phyloP scores from a whole-genome alignment of 371 early-diverging fungal genomes.

The Mortierella sp. region DNA sequence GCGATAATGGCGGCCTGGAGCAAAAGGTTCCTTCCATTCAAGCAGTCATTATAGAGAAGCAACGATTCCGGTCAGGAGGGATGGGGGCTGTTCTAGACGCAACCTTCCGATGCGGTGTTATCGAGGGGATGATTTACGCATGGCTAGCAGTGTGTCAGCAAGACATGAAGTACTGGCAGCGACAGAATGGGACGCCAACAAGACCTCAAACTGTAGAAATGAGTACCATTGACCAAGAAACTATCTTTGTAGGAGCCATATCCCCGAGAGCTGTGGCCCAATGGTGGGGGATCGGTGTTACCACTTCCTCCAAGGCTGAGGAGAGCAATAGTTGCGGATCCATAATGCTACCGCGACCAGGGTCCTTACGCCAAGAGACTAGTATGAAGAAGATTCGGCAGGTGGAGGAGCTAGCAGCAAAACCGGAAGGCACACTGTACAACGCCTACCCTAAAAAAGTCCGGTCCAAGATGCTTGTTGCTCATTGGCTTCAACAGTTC shows the following conservation, averaged over 20 bases:
- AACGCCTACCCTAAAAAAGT: conserved; percentile 21
- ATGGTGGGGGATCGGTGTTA: conserved; percentile 40
- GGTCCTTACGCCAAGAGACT: background rate
- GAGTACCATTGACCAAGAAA: background rate
- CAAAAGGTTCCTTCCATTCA: conserved; percentile 14
- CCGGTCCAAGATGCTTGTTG: conserved; percentile 44
- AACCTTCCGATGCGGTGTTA: conserved; percentile 60
- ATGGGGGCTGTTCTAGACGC: conserved; percentile 56
- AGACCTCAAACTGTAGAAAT: background rate
- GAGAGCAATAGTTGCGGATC: too few relatives aligned
- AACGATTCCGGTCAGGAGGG: conserved; percentile 59
- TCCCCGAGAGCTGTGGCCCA: conserved; percentile 30
- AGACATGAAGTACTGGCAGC: background rate
- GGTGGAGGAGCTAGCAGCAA: background rate
- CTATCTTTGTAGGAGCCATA: conserved; percentile 26
- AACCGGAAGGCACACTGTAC: too few relatives aligned
- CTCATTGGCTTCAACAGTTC: conserved; percentile 46
- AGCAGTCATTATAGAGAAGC: conserved; percentile 61
- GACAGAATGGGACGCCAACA: background rate
- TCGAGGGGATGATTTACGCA: conserved; percentile 62
- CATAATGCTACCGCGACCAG: too few relatives aligned
- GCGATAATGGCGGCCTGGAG: background rate
- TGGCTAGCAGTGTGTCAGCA: conserved; percentile 34
- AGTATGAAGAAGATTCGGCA: background rate
- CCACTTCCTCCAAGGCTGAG: background rate